Evolutionary conservation across 495 filamentous ascomycete species (phyloP).

Genomic region (Articulospora tetracladia): DNA sequence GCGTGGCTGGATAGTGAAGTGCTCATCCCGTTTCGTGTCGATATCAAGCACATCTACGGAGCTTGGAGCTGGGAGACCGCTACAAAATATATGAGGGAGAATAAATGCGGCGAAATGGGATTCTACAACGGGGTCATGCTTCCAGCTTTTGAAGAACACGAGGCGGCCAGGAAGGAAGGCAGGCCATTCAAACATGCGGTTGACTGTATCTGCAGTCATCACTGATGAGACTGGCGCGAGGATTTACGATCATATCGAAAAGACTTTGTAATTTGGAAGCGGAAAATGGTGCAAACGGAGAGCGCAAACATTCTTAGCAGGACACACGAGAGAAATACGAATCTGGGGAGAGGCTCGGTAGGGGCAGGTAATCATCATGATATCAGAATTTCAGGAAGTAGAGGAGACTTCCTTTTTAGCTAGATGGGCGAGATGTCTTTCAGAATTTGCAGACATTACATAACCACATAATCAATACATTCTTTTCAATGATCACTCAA

Average conservation of each 20-base stretch:
- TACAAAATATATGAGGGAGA: not conserved
- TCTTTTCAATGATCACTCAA: too few species aligned
- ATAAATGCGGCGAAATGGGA: not conserved
- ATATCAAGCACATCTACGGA: slow-evolving; percentile 7
- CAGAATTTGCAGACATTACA: not conserved
- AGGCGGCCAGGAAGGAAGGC: slow-evolving; percentile 8
- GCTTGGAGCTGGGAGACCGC: slow-evolving; percentile 8
- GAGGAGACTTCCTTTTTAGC: not conserved
- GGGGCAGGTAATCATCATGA: too few species aligned
- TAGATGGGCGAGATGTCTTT: not conserved
- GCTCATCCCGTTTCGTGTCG: slow-evolving; percentile 1
- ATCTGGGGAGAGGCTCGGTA: too few species aligned
- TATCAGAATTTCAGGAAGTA: too few species aligned
- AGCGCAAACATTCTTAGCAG: too few species aligned
- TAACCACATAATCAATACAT: too few species aligned
- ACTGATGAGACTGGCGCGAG: not conserved
- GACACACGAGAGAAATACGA: too few species aligned
- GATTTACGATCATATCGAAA: not conserved
- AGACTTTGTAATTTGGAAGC: not conserved
- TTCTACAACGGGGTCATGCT: not conserved
- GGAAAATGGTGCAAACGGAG: not conserved
- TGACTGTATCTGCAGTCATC: slow-evolving; percentile 2
- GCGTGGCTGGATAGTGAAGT: slow-evolving; percentile 3
- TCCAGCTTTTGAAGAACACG: slow-evolving; percentile 13
- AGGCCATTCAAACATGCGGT: not conserved